Evolutionary conservation across 1,139 yeast genomes (phyloP).

Genomic region (Scheffersomyces lignicola): DNA sequence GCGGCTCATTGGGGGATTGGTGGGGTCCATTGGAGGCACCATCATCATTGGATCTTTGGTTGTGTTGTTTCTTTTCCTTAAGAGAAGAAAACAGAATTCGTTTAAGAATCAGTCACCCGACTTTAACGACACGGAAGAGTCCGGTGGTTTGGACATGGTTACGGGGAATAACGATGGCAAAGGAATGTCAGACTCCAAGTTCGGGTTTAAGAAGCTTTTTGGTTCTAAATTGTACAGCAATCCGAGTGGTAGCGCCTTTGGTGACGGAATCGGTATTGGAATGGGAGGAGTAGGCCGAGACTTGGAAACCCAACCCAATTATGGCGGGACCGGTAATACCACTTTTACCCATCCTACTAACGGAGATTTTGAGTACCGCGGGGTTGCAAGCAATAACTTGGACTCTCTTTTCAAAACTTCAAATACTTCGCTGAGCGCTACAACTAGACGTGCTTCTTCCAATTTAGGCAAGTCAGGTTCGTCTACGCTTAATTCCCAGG

Average conservation of each 20-base stretch:
- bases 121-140: slow-evolving; percentile 28
- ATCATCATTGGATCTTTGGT: slow-evolving; percentile 42
- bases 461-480: slow-evolving; percentile 12
- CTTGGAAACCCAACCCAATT: slow-evolving; percentile 13
- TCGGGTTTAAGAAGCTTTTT: slow-evolving; percentile 33
- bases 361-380: slow-evolving; percentile 45
- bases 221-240: slow-evolving; percentile 20
- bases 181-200: slow-evolving; percentile 12
- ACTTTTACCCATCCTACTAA: slow-evolving; percentile 10
- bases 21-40: slow-evolving; percentile 50
- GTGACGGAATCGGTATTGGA: slow-evolving; percentile 9
- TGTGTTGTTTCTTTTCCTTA: slow-evolving; percentile 37
- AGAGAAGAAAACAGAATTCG: slow-evolving; percentile 27
- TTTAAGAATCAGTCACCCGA: slow-evolving; percentile 48
- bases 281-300: slow-evolving; percentile 13
- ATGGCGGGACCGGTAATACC: slow-evolving; percentile 10
- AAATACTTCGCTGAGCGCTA: slow-evolving; percentile 13
- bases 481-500: slow-evolving; percentile 8
- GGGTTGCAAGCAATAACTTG: slow-evolving; percentile 48
- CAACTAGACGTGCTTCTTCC: slow-evolving; percentile 16
- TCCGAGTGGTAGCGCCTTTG: neutral
- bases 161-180: slow-evolving; percentile 12
- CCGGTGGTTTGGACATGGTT: slow-evolving; percentile 4
- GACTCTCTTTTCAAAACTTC: slow-evolving; percentile 40
- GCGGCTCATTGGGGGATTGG: slow-evolving; percentile 47